Evolutionary conservation across 768 basidiomycete species (phyloP), one percentile per base, ranked within the genome.

Genomic region (Termitomyces sp.): DNA sequence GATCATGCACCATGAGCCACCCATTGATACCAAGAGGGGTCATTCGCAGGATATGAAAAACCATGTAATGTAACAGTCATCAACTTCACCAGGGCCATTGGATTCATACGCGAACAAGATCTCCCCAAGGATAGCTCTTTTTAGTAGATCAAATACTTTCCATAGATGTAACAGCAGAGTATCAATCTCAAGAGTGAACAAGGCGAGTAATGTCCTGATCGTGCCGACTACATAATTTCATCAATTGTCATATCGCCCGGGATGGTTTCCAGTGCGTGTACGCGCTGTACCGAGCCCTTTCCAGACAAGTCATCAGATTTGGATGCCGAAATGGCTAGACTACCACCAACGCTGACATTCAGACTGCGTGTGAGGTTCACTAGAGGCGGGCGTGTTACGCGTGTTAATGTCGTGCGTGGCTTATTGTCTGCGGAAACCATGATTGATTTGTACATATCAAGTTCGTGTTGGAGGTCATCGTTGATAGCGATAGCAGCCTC

Each of bases 381-480:
- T 36, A 86, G 68, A 1, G 83, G 84, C 5, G 75, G 73, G 49
- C 86, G 77, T 4, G 71, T 72, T 20, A 88, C 73, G 51, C 83
- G 74, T 12, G 82, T 85, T 42, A 87, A 77, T 56, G 75, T 70
- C 20, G 85, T 86, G 29, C 83, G 79, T 15, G 84, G 83, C 66
- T 84, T 86, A 65, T 71, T 73, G 4, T 80, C 80, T 17, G 72
- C 53, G 0, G 82, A 80, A 14, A 84, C 74, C 66, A 76, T 72
- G 36, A 84, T 80, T 14, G 86, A 86, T 61, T 80, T 86, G 72
- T 87, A 88, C 79, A 85, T 75, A 42, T 80, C 79, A 4, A 88
- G 71, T 66, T 88, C 87, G 46, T 79, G 74, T 47, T 72, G 73
- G 2, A 88, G 72, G n/a, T 79, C 79, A 1, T 75, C 75, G 48